phyloP scores from a whole-genome alignment of 805 yeast genomes.

The Ogataea parapolymorpha region DNA sequence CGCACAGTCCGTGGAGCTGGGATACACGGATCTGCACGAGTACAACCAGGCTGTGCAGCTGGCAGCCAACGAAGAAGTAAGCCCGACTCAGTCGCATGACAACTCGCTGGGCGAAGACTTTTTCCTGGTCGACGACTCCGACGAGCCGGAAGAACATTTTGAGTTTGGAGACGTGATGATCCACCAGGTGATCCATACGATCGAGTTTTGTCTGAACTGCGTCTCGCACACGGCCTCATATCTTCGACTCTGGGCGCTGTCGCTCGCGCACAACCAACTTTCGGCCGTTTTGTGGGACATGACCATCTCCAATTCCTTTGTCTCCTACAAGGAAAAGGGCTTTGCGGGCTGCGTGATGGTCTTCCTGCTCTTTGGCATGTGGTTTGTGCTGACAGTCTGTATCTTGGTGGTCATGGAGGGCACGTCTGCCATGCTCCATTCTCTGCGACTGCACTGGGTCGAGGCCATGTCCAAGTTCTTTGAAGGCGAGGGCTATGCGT shows the following conservation, averaged over 20 bases:
- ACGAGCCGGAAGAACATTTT: slow-evolving; percentile 41
- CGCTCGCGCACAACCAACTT: slow-evolving; percentile 76
- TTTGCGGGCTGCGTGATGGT: slow-evolving; percentile 53
- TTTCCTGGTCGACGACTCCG: slow-evolving; percentile 25
- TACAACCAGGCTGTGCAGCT: slow-evolving; percentile 19
- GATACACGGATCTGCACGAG: slow-evolving; percentile 47
- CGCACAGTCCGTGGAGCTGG: slow-evolving; percentile 46
- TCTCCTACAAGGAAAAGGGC: slow-evolving; percentile 44
- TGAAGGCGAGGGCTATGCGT: slow-evolving; percentile 71
- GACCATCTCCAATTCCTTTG: slow-evolving; percentile 64
- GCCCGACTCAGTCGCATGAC: slow-evolving; percentile 15
- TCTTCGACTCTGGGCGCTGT: slow-evolving; percentile 73
- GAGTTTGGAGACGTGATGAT: slow-evolving; percentile 68
- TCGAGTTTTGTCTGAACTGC: slow-evolving; percentile 76
- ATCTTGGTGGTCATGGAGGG: slow-evolving; percentile 79
- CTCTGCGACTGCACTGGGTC: slow-evolving; percentile 77
- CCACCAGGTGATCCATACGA: slow-evolving; percentile 77
- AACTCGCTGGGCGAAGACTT: slow-evolving; percentile 30
- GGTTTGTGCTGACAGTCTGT: slow-evolving; percentile 69
- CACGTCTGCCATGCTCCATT: slow-evolving; percentile 80
- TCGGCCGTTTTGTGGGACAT: slow-evolving; percentile 72
- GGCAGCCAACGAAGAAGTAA: slow-evolving; percentile 31
- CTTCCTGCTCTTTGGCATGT: slow-evolving; percentile 63
- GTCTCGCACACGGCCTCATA: slow-evolving; percentile 80
- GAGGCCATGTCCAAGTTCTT: slow-evolving; percentile 79